Conservation (phyloP, 163 green algal genomes). For the Chloroidium sp. region DNA sequence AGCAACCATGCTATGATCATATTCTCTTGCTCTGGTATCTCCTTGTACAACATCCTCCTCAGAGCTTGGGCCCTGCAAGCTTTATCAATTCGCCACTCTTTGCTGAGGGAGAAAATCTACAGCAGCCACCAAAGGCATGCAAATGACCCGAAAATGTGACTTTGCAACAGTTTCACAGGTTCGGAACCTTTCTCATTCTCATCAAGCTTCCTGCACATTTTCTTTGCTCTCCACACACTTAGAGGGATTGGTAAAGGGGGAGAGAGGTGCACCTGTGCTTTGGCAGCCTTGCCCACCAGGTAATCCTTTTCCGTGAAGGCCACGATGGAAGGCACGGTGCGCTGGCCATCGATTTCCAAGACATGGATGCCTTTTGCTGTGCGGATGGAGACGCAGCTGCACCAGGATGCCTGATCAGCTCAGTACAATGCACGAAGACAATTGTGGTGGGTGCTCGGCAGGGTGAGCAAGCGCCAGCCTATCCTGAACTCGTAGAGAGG, state of each 20-base stretch:
- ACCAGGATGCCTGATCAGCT: too few relatives aligned
- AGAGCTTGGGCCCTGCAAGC: too few relatives aligned
- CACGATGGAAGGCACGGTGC: conserved; percentile 72
- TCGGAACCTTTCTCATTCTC: too few relatives aligned
- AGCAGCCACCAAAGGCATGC: too few relatives aligned
- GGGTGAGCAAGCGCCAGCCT: background rate
- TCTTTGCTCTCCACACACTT: too few relatives aligned
- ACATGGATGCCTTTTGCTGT: background rate
- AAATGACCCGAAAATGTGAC: background rate
- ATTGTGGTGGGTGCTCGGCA: too few relatives aligned
- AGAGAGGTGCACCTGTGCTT: conserved; percentile 65
- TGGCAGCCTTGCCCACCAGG: conserved; percentile 86
- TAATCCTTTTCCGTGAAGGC: conserved; percentile 74
- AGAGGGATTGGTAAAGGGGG: too few relatives aligned
- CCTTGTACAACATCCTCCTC: background rate
- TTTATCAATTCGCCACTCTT: too few relatives aligned
- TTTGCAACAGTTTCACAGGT: too few relatives aligned
- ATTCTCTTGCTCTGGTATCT: background rate
- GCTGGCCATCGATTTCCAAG: conserved; percentile 33
- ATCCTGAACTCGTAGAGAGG: background rate
- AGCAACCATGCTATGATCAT: background rate
- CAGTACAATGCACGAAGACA: too few relatives aligned
- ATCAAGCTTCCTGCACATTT: too few relatives aligned
- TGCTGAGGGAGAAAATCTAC: too few relatives aligned
- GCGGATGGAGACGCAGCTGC: background rate